Conservation (phyloP, 331 rosid genomes). For the Cydonia oblonga region DNA sequence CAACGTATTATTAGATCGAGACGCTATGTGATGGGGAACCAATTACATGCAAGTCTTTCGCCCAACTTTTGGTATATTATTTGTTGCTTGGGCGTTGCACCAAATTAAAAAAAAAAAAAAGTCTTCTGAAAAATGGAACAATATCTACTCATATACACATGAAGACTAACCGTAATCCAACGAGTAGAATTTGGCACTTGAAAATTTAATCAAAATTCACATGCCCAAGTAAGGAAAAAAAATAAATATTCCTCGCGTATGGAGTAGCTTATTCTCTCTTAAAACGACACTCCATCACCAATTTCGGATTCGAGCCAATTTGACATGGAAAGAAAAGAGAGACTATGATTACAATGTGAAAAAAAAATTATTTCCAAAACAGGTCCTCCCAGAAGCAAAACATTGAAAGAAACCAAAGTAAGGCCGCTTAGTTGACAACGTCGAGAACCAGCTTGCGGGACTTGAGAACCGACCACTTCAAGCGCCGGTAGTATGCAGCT, state of each 20-base stretch:
- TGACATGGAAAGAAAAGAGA: slow-evolving; percentile 25
- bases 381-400: slow-evolving; percentile 25
- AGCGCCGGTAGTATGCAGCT: slow-evolving; percentile 82
- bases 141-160: too few species aligned
- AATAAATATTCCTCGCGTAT: slow-evolving; percentile 6
- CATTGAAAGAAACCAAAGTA: slow-evolving; percentile 10
- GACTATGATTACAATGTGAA: slow-evolving; percentile 22
- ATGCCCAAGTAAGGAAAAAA: not conserved
- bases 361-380: slow-evolving; percentile 40
- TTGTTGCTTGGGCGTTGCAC: too few species aligned
- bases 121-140: too few species aligned
- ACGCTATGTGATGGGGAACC: too few species aligned
- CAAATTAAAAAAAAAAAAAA: too few species aligned
- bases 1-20: too few species aligned
- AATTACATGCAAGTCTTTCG: too few species aligned
- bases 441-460: slow-evolving; percentile 96
- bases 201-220: slow-evolving; percentile 10
- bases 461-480: slow-evolving; percentile 80
- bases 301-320: slow-evolving; percentile 27
- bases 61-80: too few species aligned
- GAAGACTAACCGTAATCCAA: too few species aligned
- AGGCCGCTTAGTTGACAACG: slow-evolving; percentile 63
- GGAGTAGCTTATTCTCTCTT: slow-evolving; percentile 49
- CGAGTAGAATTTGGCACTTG: too few species aligned
- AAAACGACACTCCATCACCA: slow-evolving; percentile 32